Evolutionary conservation across 2,329 filamentous ascomycete genomes (phyloP).

Genomic region (Exophiala sp.): DNA sequence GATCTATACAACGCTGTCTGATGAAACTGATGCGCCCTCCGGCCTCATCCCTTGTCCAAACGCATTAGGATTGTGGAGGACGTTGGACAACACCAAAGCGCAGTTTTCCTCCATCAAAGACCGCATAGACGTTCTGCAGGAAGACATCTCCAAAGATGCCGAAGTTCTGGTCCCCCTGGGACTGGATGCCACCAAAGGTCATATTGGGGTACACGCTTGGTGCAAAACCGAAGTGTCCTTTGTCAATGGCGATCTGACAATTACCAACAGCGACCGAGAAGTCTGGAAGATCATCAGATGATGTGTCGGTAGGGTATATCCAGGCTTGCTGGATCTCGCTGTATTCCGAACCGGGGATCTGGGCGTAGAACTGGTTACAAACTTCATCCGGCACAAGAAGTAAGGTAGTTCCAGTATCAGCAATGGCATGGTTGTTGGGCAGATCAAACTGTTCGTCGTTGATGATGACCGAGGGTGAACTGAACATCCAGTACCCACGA

Average conservation of each 20-base stretch:
- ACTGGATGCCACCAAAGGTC: slow-evolving; percentile 65
- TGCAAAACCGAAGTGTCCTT: slow-evolving; percentile 61
- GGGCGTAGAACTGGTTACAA: slow-evolving; percentile 60
- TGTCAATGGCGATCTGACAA: slow-evolving; percentile 58
- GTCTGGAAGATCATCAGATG: slow-evolving; percentile 54
- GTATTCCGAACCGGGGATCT: slow-evolving; percentile 60
- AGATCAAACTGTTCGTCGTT: slow-evolving; percentile 53
- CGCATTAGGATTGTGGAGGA: slow-evolving; percentile 26
- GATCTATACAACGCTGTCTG: slow-evolving; percentile 46
- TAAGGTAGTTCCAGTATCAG: slow-evolving; percentile 69
- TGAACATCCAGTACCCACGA: slow-evolving; percentile 66
- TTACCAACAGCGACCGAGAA: slow-evolving; percentile 63
- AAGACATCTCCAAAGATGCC: slow-evolving; percentile 64
- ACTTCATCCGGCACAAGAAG: slow-evolving; percentile 61
- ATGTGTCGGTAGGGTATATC: slow-evolving; percentile 56
- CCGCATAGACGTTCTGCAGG: slow-evolving; percentile 63
- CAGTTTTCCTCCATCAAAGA: slow-evolving; percentile 61
- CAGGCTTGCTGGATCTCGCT: slow-evolving; percentile 59
- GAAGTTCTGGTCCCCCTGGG: slow-evolving; percentile 54
- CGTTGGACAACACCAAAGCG: slow-evolving; percentile 60
- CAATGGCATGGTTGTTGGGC: slow-evolving; percentile 62
- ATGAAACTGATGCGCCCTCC: too few relatives aligned
- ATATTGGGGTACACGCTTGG: slow-evolving; percentile 43
- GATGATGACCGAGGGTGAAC: slow-evolving; percentile 55
- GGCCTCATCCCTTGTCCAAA: too few relatives aligned